phyloP scores from a whole-genome alignment of 2,329 filamentous ascomycete genomes.

The Eurotiales sp. region DNA sequence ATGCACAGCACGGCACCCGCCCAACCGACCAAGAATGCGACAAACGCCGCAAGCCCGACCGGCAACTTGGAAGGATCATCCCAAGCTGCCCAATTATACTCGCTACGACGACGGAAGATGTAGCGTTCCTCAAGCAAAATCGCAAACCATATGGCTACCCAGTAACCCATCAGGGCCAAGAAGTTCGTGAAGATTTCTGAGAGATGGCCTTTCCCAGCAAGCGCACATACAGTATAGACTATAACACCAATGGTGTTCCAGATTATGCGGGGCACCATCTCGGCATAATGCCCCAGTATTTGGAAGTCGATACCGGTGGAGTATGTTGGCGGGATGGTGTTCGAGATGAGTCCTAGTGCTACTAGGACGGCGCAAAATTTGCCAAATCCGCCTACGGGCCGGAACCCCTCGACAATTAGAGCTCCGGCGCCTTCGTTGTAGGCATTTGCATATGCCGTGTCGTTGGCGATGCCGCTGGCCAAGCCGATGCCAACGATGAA shows the following conservation, averaged over 20 bases:
- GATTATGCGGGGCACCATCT: slow-evolving; percentile 57
- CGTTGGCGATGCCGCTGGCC: slow-evolving; percentile 52
- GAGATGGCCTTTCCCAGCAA: slow-evolving; percentile 59
- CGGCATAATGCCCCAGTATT: slow-evolving; percentile 57
- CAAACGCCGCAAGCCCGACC: slow-evolving; percentile 58
- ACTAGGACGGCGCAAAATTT: slow-evolving; percentile 64
- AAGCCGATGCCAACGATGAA: slow-evolving; percentile 61
- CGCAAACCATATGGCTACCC: slow-evolving; percentile 62
- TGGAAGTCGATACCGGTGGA: slow-evolving; percentile 65
- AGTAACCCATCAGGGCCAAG: slow-evolving; percentile 67
- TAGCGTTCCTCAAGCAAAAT: slow-evolving; percentile 58
- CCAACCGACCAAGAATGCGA: slow-evolving; percentile 63
- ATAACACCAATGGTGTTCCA: slow-evolving; percentile 63
- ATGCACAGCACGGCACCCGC: slow-evolving; percentile 62
- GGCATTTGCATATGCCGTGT: slow-evolving; percentile 54
- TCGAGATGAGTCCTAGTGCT: slow-evolving; percentile 62
- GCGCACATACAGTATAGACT: slow-evolving; percentile 61
- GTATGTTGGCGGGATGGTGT: slow-evolving; percentile 64
- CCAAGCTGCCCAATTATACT: slow-evolving; percentile 61
- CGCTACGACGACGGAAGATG: slow-evolving; percentile 53
- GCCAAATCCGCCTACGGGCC: slow-evolving; percentile 58
- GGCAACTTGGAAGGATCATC: slow-evolving; percentile 57
- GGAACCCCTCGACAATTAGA: slow-evolving; percentile 61
- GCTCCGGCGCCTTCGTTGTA: slow-evolving; percentile 60
- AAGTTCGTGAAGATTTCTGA: slow-evolving; percentile 66